Evolutionary conservation across 2,329 filamentous ascomycete species (phyloP).

Genomic region (Aspergillus fijiensis): DNA sequence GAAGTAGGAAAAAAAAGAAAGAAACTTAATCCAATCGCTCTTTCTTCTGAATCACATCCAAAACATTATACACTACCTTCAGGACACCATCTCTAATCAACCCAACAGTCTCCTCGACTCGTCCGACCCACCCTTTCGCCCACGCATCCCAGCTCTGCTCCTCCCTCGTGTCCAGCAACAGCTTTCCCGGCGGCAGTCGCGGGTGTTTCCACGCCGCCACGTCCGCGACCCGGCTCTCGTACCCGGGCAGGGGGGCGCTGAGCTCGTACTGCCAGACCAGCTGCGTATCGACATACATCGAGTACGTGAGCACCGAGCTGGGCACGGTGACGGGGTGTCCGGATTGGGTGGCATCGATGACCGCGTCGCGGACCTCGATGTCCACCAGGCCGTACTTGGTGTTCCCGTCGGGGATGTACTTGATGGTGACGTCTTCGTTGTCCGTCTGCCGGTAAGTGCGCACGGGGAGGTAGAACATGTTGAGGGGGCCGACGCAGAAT

Average conservation of each 20-base stretch:
- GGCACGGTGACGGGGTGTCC: constrained; percentile 17
- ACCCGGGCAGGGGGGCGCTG: constrained; percentile 33
- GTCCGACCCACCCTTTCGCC: constrained; percentile 21
- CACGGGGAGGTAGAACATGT: constrained; percentile 88
- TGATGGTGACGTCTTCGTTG: constrained; percentile 76
- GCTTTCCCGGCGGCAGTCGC: constrained; percentile 31
- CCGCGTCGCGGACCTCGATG: constrained; percentile 65
- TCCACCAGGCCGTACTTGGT: constrained; percentile 85
- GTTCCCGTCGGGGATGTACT: constrained; percentile 79
- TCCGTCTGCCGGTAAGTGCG: constrained; percentile 81
- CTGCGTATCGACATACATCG: constrained; percentile 76
- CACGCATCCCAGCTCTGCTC: constrained; percentile 23
- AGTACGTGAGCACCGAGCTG: constrained; percentile 71
- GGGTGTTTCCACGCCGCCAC: constrained; percentile 10
- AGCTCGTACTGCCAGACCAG: constrained; percentile 67
- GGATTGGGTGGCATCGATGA: constrained; percentile 14
- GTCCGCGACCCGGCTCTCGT: constrained; percentile 3
- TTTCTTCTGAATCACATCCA: constrained; percentile 17
- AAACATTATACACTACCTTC: constrained; percentile 16
- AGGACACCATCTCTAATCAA: constrained; percentile 8
- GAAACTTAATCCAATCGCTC: constrained; percentile 21
- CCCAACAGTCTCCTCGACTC: constrained; percentile 19
- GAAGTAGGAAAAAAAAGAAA: not conserved
- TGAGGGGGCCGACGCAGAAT: constrained; percentile 86
- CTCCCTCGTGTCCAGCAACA: constrained; percentile 31